Evolutionary conservation across 2,329 filamentous ascomycete species (phyloP).

Genomic region (Aureobasidium lini): DNA sequence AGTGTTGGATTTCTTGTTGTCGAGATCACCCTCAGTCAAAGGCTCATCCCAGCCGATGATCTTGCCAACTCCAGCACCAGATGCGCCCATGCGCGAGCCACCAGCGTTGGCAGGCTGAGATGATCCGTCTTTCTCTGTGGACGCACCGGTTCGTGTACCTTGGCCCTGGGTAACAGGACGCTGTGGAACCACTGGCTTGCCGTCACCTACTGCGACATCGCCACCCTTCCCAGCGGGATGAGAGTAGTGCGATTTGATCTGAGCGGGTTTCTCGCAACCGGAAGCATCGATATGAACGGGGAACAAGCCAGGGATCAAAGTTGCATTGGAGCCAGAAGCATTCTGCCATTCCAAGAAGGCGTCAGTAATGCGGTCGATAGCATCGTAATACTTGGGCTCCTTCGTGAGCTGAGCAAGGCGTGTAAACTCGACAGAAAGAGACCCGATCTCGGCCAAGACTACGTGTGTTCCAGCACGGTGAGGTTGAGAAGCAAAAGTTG

Average conservation of each 20-base stretch:
- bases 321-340: constrained; percentile 39
- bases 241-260: constrained; percentile 9
- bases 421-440: constrained; percentile 81
- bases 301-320: constrained; percentile 70
- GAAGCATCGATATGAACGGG: constrained; percentile 70
- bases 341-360: constrained; percentile 66
- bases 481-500: constrained; percentile 54
- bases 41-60: constrained; percentile 17
- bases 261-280: constrained; percentile 60
- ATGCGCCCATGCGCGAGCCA: not conserved
- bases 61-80: constrained; percentile 15
- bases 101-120: constrained; percentile 6
- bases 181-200: not conserved
- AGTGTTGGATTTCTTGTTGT: constrained; percentile 10
- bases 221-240: not conserved
- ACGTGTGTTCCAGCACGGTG: constrained; percentile 52
- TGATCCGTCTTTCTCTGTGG: not conserved
- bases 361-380: constrained; percentile 76
- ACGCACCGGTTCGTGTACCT: not conserved
- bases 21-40: constrained; percentile 17
- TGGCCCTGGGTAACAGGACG: not conserved
- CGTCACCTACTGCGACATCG: constrained; percentile 4
- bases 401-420: constrained; percentile 78
- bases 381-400: constrained; percentile 80
- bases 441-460: constrained; percentile 64